Conservation (phyloP, 1,284 basidiomycete species). For the Cryptococcus wingfieldii region DNA sequence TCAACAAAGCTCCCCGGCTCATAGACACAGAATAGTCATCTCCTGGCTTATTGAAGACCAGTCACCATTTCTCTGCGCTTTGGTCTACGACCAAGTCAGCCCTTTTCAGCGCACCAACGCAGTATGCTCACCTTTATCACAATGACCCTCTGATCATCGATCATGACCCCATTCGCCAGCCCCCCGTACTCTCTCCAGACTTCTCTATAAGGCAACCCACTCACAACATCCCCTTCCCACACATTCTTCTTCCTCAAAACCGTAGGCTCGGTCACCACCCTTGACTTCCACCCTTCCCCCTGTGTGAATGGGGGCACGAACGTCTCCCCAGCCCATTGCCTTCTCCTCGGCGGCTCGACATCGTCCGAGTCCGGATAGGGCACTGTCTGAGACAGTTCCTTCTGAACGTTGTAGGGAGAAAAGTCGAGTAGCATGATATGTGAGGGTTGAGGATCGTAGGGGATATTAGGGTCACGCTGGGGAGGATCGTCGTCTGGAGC, state of each 20-base stretch:
- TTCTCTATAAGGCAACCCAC: conserved; percentile 27
- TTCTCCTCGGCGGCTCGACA: background rate
- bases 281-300: background rate
- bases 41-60: conserved; percentile 28
- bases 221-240: conserved; percentile 30
- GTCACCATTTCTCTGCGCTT: conserved; percentile 19
- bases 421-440: conserved; percentile 34
- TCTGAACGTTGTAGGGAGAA: conserved; percentile 26
- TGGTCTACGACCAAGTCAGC: conserved; percentile 9
- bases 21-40: conserved; percentile 39
- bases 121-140: conserved; percentile 28
- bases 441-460: conserved; percentile 4
- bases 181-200: conserved; percentile 20
- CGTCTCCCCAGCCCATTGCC: background rate
- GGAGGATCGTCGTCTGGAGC: conserved; percentile 6
- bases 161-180: conserved; percentile 40
- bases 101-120: background rate
- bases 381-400: background rate
- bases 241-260: conserved; percentile 17
- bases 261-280: conserved; percentile 11
- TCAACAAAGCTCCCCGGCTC: no score
- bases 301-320: background rate
- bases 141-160: conserved; percentile 44
- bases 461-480: background rate
- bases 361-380: background rate